These are phyloP conservation scores for Colletotrichum viniferum DNA, from an alignment of 2,329 filamentous ascomycete species.

Conservation along the genomic window DNA sequence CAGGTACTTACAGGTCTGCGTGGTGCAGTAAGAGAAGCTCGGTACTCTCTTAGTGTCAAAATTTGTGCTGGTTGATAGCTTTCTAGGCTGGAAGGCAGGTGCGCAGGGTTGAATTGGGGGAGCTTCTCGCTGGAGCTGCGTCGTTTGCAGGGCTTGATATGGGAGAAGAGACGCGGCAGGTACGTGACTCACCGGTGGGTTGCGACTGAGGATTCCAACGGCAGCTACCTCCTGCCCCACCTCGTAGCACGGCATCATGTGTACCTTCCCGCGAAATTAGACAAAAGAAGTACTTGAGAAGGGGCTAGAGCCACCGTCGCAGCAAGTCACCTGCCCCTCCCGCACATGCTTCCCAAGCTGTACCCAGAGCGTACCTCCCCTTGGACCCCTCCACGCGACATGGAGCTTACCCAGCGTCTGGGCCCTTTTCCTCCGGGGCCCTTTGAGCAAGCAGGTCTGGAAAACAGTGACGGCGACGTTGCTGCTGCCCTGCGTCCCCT, in stretches of 20 bases:
- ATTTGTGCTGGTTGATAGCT: neutral
- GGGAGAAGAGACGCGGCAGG: neutral
- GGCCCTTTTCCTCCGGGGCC: neutral
- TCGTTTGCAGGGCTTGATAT: neutral
- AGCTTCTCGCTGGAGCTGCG: neutral
- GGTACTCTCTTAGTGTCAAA: neutral
- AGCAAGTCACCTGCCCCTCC: conserved; percentile 14
- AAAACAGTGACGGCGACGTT: neutral
- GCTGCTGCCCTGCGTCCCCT: neutral
- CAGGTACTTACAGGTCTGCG: neutral
- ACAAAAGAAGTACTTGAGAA: neutral
- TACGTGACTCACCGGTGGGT: neutral
- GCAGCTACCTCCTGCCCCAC: neutral
- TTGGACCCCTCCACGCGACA: conserved; percentile 2
- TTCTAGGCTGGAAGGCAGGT: neutral
- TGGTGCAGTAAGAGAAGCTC: neutral
- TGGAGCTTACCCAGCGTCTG: conserved; percentile 7
- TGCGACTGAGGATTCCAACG: conserved; percentile 1
- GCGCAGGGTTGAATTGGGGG: neutral
- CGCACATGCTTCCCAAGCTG: conserved; percentile 17
- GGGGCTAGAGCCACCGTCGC: neutral
- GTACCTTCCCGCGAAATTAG: neutral
- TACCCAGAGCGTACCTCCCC: conserved; percentile 1
- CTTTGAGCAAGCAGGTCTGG: neutral
- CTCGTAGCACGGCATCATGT: neutral